These are phyloP conservation scores for Xanthoconium stramineum DNA, from an alignment of 768 basidiomycete genomes.

Conservation along the genomic window DNA sequence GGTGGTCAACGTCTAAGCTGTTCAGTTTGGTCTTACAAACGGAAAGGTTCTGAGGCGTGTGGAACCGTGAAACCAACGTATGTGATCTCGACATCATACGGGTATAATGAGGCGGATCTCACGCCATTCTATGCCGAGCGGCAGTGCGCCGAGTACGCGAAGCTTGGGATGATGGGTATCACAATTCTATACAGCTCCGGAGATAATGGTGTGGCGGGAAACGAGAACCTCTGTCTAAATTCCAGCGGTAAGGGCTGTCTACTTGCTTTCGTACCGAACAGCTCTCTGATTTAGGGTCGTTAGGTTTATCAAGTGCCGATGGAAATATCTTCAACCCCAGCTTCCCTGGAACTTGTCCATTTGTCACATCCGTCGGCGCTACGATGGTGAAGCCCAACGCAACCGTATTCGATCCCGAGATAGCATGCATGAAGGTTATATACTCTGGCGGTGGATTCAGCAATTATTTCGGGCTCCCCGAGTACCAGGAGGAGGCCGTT, in stretches of 20 bases:
- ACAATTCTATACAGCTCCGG: slow-evolving; percentile 35
- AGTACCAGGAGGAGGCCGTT: slow-evolving; percentile 38
- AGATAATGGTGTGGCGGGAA: slow-evolving; percentile 33
- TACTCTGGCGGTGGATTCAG: slow-evolving; percentile 45
- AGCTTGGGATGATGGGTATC: slow-evolving; percentile 38
- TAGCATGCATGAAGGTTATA: slow-evolving; percentile 41
- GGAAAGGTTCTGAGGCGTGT: slow-evolving; percentile 28
- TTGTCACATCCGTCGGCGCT: slow-evolving; percentile 48
- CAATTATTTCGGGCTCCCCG: slow-evolving; percentile 40
- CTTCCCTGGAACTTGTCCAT: slow-evolving; percentile 49
- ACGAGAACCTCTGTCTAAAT: slow-evolving; percentile 29
- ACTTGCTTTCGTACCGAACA: neutral
- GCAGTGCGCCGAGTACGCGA: slow-evolving; percentile 47
- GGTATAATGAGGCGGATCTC: slow-evolving; percentile 36
- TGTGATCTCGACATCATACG: slow-evolving; percentile 46
- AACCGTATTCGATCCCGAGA: slow-evolving; percentile 45
- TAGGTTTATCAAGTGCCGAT: slow-evolving; percentile 31
- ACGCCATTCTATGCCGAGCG: slow-evolving; percentile 36
- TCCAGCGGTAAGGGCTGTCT: slow-evolving; percentile 15
- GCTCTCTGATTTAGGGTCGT: neutral
- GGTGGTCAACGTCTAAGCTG: neutral
- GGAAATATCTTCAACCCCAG: slow-evolving; percentile 52
- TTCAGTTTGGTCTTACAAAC: neutral
- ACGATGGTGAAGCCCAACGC: slow-evolving; percentile 41
- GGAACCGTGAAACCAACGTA: slow-evolving; percentile 37